Conservation (phyloP, 257 asterid species). For the Gynochthodes officinalis region DNA sequence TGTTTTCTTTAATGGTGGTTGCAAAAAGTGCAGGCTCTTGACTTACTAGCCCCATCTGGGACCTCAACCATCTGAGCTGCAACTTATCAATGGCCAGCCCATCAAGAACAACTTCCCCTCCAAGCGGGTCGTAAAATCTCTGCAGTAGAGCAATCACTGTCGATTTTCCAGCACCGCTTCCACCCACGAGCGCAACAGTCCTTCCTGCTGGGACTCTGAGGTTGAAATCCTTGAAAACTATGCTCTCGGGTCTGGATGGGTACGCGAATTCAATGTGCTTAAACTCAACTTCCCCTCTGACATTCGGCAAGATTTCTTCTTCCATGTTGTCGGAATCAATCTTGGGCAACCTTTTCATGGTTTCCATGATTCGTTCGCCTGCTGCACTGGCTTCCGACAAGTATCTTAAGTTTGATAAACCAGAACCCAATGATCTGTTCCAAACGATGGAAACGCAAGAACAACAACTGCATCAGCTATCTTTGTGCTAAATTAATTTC, state of each 20-base stretch:
- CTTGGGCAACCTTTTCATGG: constrained; percentile 61
- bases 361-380: constrained; percentile 62
- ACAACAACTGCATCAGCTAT: no score
- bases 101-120: constrained; percentile 69
- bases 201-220: constrained; percentile 68
- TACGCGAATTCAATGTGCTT: constrained; percentile 54
- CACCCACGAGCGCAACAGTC: constrained; percentile 83
- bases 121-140: constrained; percentile 73
- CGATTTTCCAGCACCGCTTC: constrained; percentile 91
- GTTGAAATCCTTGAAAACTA: constrained; percentile 54
- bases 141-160: constrained; percentile 74
- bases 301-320: constrained; percentile 47
- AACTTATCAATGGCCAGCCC: constrained; percentile 67
- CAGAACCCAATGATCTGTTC: constrained; percentile 72
- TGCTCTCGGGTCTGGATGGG: constrained; percentile 75
- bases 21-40: constrained; percentile 94
- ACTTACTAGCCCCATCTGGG: constrained; percentile 93
- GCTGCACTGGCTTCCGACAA: constrained; percentile 80
- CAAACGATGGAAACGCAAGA: no score
- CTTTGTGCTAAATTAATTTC: neutral
- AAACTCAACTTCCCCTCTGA: constrained; percentile 71
- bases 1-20: constrained; percentile 78
- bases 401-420: constrained; percentile 63
- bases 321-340: constrained; percentile 66
- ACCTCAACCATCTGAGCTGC: constrained; percentile 84